These are phyloP conservation scores for Lactarius psammicola DNA, from an alignment of 768 basidiomycete genomes.

Conservation along the genomic window DNA sequence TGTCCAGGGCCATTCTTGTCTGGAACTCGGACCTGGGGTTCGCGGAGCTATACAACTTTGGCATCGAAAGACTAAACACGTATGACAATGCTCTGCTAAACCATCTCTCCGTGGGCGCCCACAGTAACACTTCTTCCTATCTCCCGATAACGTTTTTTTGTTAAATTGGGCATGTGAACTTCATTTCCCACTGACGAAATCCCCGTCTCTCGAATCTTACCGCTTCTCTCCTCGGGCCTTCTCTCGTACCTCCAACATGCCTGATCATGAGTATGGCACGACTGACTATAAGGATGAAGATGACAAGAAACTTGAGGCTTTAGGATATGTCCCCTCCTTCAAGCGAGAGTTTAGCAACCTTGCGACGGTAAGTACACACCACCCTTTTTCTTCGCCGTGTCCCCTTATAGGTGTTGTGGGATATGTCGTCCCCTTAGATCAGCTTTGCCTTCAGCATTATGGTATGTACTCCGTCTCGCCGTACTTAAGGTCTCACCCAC, in stretches of 20 bases:
- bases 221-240: neutral
- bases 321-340: slow-evolving; percentile 79
- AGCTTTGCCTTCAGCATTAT: slow-evolving; percentile 80
- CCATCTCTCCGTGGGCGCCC: neutral
- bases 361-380: slow-evolving; percentile 54
- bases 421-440: slow-evolving; percentile 41
- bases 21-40: neutral
- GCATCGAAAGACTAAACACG: neutral
- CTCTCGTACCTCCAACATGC: slow-evolving; percentile 6
- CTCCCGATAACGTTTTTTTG: neutral
- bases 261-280: neutral
- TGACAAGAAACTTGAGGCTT: slow-evolving; percentile 59
- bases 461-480: slow-evolving; percentile 37
- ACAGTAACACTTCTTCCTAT: neutral
- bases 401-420: neutral
- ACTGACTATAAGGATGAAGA: slow-evolving; percentile 42
- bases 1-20: neutral
- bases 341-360: slow-evolving; percentile 82
- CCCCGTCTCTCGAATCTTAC: neutral
- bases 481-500: neutral
- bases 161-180: neutral
- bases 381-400: neutral
- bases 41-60: neutral
- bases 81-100: neutral
- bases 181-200: neutral